Evolutionary conservation across 169 alveolate genomes (phyloP).

Genomic region (Sarcocystis neurona): DNA sequence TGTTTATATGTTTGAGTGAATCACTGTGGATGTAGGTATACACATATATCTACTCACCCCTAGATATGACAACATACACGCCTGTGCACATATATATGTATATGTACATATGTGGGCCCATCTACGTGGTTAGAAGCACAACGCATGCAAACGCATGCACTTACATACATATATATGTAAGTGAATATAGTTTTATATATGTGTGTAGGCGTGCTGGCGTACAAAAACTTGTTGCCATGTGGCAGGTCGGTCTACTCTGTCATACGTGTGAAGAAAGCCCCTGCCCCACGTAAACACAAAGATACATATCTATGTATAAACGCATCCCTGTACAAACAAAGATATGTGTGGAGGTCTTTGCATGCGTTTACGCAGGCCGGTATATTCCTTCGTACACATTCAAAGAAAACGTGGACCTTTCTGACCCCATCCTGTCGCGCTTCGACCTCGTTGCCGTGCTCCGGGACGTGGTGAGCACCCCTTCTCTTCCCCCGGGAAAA

Average conservation of each 20-base stretch:
- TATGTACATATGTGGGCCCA: too few relatives aligned
- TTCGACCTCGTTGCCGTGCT: slow-evolving; percentile 98
- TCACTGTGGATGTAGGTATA: too few relatives aligned
- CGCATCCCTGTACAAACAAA: background rate
- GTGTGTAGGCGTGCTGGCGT: background rate
- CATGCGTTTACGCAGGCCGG: slow-evolving; percentile 79
- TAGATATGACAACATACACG: too few relatives aligned
- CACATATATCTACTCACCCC: too few relatives aligned
- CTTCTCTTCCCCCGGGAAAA: too few relatives aligned
- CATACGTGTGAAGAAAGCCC: too few relatives aligned
- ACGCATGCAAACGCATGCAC: background rate
- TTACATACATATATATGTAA: background rate
- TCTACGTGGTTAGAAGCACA: too few relatives aligned
- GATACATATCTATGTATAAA: background rate
- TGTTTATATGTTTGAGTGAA: too few relatives aligned
- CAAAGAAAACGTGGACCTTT: slow-evolving; percentile 98
- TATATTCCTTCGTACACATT: slow-evolving; percentile 95
- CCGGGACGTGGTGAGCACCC: slow-evolving; percentile 80
- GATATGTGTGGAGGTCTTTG: background rate
- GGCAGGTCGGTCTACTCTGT: too few relatives aligned
- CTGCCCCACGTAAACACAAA: background rate
- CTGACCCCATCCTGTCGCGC: slow-evolving; percentile 99
- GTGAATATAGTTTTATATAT: background rate
- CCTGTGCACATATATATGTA: too few relatives aligned
- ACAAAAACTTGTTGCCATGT: too few relatives aligned